Evolutionary conservation across 768 basidiomycete genomes (phyloP).

Genomic region (Trametes sanguinea): DNA sequence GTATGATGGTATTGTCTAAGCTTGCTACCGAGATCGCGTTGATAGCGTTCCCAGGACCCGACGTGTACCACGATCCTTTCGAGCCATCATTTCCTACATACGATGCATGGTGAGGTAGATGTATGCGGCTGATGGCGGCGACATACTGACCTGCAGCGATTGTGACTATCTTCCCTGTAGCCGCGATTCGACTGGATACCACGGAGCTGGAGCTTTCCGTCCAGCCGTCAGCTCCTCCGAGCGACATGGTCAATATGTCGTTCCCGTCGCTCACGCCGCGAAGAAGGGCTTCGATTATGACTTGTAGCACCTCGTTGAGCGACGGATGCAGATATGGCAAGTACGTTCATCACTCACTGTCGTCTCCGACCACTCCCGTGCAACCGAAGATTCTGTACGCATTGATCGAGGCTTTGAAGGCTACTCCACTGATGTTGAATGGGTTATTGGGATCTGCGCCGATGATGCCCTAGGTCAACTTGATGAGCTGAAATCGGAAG

Average conservation of each 20-base stretch:
- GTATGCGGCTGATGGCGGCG: neutral
- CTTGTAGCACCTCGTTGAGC: slow-evolving; percentile 20
- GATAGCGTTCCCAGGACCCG: slow-evolving; percentile 52
- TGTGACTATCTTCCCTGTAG: slow-evolving; percentile 59
- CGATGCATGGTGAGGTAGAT: too few species aligned
- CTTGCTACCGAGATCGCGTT: slow-evolving; percentile 60
- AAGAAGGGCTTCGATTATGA: slow-evolving; percentile 53
- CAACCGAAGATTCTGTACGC: slow-evolving; percentile 67
- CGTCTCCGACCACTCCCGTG: slow-evolving; percentile 47
- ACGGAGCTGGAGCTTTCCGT: slow-evolving; percentile 55
- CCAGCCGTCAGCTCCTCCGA: slow-evolving; percentile 68
- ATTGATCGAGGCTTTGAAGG: slow-evolving; percentile 56
- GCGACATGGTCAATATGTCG: slow-evolving; percentile 67
- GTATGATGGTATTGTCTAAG: slow-evolving; percentile 58
- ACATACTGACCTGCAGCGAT: slow-evolving; percentile 56
- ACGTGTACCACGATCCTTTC: slow-evolving; percentile 64
- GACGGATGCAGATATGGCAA: too few species aligned
- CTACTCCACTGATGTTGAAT: slow-evolving; percentile 72
- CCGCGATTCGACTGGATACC: slow-evolving; percentile 59
- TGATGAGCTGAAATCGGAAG: slow-evolving; percentile 25
- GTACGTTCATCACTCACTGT: slow-evolving; percentile 40
- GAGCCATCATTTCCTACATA: slow-evolving; percentile 41
- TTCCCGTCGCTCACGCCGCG: slow-evolving; percentile 52
- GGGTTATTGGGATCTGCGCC: slow-evolving; percentile 60
- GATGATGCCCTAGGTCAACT: slow-evolving; percentile 57